These are phyloP conservation scores for Onygenales sp. DNA, from an alignment of 2,329 filamentous ascomycete genomes.

Conservation along the genomic window DNA sequence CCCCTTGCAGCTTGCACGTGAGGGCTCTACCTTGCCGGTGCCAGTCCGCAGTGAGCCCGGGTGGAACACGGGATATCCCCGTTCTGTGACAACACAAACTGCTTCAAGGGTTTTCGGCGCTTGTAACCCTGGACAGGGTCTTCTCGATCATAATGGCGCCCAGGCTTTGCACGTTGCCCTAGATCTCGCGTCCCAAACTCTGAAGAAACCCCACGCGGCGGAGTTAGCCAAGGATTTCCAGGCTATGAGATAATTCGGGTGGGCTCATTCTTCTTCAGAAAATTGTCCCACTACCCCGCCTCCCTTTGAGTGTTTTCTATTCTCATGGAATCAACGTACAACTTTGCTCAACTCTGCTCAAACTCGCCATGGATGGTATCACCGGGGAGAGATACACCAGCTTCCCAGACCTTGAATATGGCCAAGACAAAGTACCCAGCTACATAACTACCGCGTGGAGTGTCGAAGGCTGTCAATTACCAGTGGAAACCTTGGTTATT, in stretches of 20 bases:
- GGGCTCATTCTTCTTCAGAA: not conserved
- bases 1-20: no score
- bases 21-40: no score
- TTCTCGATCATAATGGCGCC: no score
- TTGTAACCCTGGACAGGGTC: no score
- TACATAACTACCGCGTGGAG: conserved; percentile 6
- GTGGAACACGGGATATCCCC: no score
- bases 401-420: conserved; percentile 13
- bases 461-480: not conserved
- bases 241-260: not conserved
- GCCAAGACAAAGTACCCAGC: conserved; percentile 1
- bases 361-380: not conserved
- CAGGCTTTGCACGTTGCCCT: no score
- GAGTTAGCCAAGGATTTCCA: not conserved
- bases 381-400: conserved; percentile 6
- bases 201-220: no score
- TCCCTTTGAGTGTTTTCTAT: not conserved
- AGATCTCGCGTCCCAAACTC: no score
- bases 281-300: not conserved
- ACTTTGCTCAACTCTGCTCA: not conserved
- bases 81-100: no score
- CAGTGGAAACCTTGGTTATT: conserved; percentile 6
- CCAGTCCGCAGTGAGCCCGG: no score
- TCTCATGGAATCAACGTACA: not conserved
- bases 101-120: no score